These are phyloP conservation scores for Cyclotella cryptica DNA, from an alignment of 108 stramenopile species.

Conservation along the genomic window DNA sequence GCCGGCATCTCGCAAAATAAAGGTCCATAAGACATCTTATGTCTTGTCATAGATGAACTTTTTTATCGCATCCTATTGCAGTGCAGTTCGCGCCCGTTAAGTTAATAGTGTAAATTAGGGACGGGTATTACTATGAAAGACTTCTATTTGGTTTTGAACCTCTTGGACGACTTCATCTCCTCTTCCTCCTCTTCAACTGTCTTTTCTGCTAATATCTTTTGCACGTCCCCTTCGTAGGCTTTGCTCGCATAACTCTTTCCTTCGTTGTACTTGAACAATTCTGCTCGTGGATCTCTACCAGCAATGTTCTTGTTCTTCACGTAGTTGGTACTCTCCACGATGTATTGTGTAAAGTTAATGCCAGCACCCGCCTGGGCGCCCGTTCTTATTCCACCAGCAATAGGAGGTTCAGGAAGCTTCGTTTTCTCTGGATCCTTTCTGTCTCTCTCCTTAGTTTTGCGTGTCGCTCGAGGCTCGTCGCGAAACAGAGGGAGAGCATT, in stretches of 20 bases:
- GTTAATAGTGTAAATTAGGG: too few species aligned
- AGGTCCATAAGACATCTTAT: too few species aligned
- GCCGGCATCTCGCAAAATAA: too few species aligned
- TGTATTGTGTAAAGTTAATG: constrained; percentile 70
- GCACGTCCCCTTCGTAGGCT: constrained; percentile 64
- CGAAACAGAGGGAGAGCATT: constrained; percentile 78
- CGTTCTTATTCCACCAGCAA: constrained; percentile 75
- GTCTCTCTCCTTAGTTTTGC: constrained; percentile 65
- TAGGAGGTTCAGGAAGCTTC: constrained; percentile 75
- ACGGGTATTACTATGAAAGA: too few species aligned
- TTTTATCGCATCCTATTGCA: too few species aligned
- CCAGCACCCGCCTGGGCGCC: constrained; percentile 55
- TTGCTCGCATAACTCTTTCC: constrained; percentile 67
- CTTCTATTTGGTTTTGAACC: constrained; percentile 25
- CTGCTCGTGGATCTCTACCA: constrained; percentile 85
- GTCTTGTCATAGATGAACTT: too few species aligned
- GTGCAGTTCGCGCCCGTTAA: too few species aligned
- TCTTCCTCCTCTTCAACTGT: constrained; percentile 87
- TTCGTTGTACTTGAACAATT: constrained; percentile 75
- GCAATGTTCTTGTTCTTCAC: constrained; percentile 76
- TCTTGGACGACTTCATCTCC: constrained; percentile 53
- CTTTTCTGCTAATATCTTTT: constrained; percentile 78
- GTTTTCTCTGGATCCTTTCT: constrained; percentile 66
- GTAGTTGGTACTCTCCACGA: constrained; percentile 54
- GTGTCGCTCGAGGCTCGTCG: constrained; percentile 58